Base-by-base conservation (phyloP, 352 stramenopile genomes). In the Phytophthora fragariaefolia region DNA sequence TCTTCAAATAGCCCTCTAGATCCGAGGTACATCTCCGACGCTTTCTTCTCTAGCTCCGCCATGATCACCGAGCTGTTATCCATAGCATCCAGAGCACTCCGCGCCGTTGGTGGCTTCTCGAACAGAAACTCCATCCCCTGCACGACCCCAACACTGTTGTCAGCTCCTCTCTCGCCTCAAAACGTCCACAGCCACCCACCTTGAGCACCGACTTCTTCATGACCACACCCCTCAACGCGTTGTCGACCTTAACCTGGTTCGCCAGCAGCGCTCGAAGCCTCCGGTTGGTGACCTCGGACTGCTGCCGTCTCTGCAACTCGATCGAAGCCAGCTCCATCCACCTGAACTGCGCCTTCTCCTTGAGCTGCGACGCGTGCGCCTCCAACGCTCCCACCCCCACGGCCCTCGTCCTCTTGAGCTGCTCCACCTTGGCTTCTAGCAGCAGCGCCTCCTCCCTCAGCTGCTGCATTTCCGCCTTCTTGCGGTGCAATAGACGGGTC, bases 201-300 rank as follows among this genome's bases (percentile, higher is more conserved):
- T 66, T 32, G 13, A 77, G 50, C 3, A 71, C 59, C 0, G 55
- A 71, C 6, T 65, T 65, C 40, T 71, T 74, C 36, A 61, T 40
- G 15, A 79, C 20, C 20, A 72, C 5, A 6, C 34, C 48, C 12
- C 36, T n/a, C 3, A 76, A 30, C 1, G 63, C 34, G 0, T 28
- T 42, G 30, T 74, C 69, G 23, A 76, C 42, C 15, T 66, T 71
- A 22, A 64, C 53, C 50, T 77, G 72, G 46, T 72, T 69, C 2
- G 47, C 6, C 43, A 77, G 28, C 8, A 74, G 59, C 2, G 56
- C 55, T 22, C 71, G 74, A 9, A 79, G 64, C 46, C 64, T 60
- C 0, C 68, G 63, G 40, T 79, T 79, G 1, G 50, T 74, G 30
- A 69, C 59, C 47, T 79, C 72, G 0, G 72, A 73, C 22, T 63